Conservation (phyloP, 495 filamentous ascomycete species). For the Penicillium waksmanii region DNA sequence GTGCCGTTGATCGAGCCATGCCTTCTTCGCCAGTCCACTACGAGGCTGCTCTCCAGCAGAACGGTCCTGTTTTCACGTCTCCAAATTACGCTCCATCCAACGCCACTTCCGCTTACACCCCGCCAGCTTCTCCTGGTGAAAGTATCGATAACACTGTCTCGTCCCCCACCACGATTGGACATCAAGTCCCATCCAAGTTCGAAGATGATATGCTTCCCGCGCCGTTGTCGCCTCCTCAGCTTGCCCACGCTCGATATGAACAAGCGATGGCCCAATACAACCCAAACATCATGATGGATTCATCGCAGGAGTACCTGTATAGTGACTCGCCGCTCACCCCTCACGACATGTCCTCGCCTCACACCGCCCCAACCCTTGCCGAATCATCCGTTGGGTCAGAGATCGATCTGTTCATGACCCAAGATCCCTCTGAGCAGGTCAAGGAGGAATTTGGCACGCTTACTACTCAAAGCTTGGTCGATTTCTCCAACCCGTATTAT, state of each 20-base stretch:
- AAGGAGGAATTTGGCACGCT: constrained; percentile 40
- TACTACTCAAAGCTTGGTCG: constrained; percentile 31
- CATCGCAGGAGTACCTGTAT: constrained; percentile 39
- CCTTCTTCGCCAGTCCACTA: constrained; percentile 35
- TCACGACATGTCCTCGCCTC: constrained; percentile 43
- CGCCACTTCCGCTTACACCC: constrained; percentile 50
- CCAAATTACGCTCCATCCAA: constrained; percentile 47
- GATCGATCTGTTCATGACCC: constrained; percentile 51
- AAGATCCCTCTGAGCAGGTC: constrained; percentile 40
- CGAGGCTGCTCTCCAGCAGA: constrained; percentile 18
- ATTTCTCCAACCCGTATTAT: constrained; percentile 38
- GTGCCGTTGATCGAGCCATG: constrained; percentile 43
- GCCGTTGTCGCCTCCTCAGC: constrained; percentile 35
- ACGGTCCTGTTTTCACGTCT: constrained; percentile 43
- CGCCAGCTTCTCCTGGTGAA: constrained; percentile 50
- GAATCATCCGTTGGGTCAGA: constrained; percentile 45
- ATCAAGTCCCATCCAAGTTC: constrained; percentile 39
- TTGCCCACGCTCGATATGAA: constrained; percentile 31
- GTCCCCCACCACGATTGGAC: constrained; percentile 50
- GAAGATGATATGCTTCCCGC: constrained; percentile 47
- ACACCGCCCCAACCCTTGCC: constrained; percentile 44
- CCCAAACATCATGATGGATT: constrained; percentile 26
- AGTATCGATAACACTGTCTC: constrained; percentile 45
- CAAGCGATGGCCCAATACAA: constrained; percentile 31
- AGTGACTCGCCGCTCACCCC: constrained; percentile 34